Percentiles rank a stretch among this genome's conserved stretches.
phyloP scores from a whole-genome alignment of 2,329 filamentous ascomycete species.

The Talaromyces sp. region DNA sequence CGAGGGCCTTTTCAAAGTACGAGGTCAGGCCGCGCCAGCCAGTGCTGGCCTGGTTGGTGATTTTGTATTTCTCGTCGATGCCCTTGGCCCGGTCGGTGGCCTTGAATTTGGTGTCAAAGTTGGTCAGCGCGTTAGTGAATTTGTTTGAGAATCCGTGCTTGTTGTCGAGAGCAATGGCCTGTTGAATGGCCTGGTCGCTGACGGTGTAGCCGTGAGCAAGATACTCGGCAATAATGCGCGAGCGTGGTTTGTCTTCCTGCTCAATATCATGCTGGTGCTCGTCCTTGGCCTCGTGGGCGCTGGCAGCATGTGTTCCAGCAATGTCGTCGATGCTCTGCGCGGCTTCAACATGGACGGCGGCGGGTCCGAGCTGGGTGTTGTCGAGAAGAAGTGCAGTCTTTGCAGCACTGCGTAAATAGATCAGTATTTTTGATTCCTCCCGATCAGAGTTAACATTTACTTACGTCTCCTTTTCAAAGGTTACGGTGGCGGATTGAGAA shows the following conservation, averaged over 20 bases:
- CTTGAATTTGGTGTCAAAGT: conserved; percentile 80
- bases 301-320: conserved; percentile 55
- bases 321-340: conserved; percentile 63
- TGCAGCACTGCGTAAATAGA: conserved; percentile 56
- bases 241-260: conserved; percentile 95
- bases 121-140: conserved; percentile 71
- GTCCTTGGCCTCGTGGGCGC: conserved; percentile 48
- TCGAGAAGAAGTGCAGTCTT: conserved; percentile 96
- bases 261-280: conserved; percentile 65
- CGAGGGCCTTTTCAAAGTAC: conserved; percentile 92
- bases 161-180: conserved; percentile 80
- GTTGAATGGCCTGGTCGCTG: conserved; percentile 70
- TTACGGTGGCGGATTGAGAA: conserved; percentile 81
- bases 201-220: conserved; percentile 90
- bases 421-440: neutral
- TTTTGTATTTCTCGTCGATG: conserved; percentile 78
- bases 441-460: conserved; percentile 16
- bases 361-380: conserved; percentile 83
- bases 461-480: conserved; percentile 88
- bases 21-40: conserved; percentile 67
- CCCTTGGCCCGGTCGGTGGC: conserved; percentile 81
- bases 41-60: conserved; percentile 66
- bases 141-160: conserved; percentile 79
- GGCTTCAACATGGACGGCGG: conserved; percentile 72
- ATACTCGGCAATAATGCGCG: conserved; percentile 92